Evolutionary conservation across 768 basidiomycete genomes (phyloP), one percentile per base, ranked within the genome.

Genomic region (Harrya chromipes): DNA sequence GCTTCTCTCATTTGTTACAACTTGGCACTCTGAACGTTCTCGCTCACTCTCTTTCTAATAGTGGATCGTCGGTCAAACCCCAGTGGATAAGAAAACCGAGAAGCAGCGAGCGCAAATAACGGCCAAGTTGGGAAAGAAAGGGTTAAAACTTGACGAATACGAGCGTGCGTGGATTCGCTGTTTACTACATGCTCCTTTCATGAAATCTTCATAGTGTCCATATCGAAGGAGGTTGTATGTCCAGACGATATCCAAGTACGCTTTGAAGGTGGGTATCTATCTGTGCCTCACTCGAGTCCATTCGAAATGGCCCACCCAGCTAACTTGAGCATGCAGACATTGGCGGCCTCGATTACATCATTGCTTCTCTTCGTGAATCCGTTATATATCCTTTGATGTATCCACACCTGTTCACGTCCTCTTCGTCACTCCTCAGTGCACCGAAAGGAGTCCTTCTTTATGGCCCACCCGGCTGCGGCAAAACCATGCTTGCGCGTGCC

Each of bases 401-500:
- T 61, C 97, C 97, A 4, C 76, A 85, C 50, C 80, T 98, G 49
- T 97, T 97, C 76, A 75, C 79, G 13, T 77, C 85, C 16, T 81
- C 88, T 0, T 90, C 93, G 0, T 78, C 85, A 13, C 80, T 98
- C 19, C 81, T 97, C 52, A 81, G 83, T 6, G 91, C 97, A 5
- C 97, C 97, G 0, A 97, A 97, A 66, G 97, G 97, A 12, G 95
- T 97, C 9, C 78, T 98, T 16, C 80, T 99, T 17, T 95, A 90
- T 59, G 97, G 97, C 0, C 97, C 94, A 36, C 97, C 97, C 1
- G 95, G 97, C 6, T 99, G 97, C 57, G 97, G 97, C 21, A 99
- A 99, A 74, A 98, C 97, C 1, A 94, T 99, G 93, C 79, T 99
- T n/a, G 97, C 97, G 1, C 95, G 95, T 66, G 95, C 95, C 2